phyloP scores from a whole-genome alignment of 805 yeast species.

The Ascoidea tarda region DNA sequence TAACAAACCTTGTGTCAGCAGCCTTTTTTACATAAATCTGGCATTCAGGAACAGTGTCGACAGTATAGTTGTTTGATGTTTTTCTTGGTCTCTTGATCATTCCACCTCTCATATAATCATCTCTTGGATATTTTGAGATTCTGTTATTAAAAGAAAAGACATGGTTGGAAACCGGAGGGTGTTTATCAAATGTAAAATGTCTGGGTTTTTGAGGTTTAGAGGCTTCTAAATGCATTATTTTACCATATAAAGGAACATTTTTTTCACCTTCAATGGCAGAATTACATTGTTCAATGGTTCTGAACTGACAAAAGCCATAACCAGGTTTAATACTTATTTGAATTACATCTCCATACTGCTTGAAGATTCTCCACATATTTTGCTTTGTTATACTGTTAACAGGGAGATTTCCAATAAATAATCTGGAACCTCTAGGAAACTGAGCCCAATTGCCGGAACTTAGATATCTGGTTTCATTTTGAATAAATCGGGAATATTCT shows the following conservation, averaged over 20 bases:
- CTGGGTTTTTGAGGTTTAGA: constrained; percentile 36
- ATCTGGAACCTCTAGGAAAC: constrained; percentile 62
- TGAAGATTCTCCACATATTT: constrained; percentile 64
- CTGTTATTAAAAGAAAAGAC: constrained; percentile 4
- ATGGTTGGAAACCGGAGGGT: neutral
- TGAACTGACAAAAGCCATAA: constrained; percentile 62
- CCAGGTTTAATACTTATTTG: constrained; percentile 72
- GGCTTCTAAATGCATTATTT: constrained; percentile 54
- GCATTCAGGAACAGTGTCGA: constrained; percentile 21
- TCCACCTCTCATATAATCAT: constrained; percentile 19
- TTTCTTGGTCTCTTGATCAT: constrained; percentile 14
- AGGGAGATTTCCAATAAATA: constrained; percentile 80
- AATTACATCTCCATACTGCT: constrained; percentile 62
- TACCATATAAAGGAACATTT: constrained; percentile 48
- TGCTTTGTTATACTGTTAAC: constrained; percentile 55
- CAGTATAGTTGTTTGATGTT: constrained; percentile 8
- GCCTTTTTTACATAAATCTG: constrained; percentile 32
- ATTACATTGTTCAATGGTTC: constrained; percentile 48
- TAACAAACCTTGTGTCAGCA: constrained; percentile 30
- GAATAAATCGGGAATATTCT: constrained; percentile 37
- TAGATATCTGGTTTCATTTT: constrained; percentile 33
- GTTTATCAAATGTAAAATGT: no score
- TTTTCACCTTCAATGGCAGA: constrained; percentile 61
- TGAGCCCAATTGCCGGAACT: constrained; percentile 46
- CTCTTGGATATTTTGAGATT: constrained; percentile 11